These are phyloP conservation scores for Durotheca rogersii DNA, from an alignment of 495 filamentous ascomycete species.

Conservation along the genomic window DNA sequence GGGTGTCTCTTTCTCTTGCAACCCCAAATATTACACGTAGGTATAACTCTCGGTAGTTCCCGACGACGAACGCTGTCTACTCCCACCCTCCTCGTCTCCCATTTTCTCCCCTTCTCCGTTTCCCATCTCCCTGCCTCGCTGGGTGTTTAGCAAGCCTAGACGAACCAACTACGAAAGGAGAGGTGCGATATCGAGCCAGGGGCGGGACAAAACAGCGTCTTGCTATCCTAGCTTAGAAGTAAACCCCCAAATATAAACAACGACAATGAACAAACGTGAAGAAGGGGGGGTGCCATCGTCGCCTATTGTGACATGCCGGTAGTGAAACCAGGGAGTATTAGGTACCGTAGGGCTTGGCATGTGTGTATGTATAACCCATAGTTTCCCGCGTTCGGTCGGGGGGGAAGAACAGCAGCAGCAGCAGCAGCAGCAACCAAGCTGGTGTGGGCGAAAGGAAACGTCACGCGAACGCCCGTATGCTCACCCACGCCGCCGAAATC, in stretches of 20 bases:
- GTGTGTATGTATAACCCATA: constrained; percentile 17
- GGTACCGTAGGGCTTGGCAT: constrained; percentile 8
- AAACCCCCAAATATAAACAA: constrained; percentile 25
- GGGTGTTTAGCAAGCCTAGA: no score
- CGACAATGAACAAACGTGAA: no score
- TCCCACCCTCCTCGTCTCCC: no score
- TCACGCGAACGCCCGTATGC: constrained; percentile 29
- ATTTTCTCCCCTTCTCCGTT: no score
- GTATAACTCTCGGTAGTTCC: no score
- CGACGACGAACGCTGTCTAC: no score
- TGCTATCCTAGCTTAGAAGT: constrained; percentile 23
- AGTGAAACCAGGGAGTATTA: constrained; percentile 17
- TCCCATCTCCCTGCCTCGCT: no score
- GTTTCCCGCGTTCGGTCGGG: constrained; percentile 15
- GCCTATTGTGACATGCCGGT: neutral
- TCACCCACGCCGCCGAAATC: constrained; percentile 30
- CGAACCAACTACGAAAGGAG: no score
- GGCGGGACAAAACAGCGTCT: constrained; percentile 10
- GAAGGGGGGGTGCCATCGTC: constrained; percentile 3
- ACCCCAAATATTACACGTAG: no score
- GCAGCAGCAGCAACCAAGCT: no score
- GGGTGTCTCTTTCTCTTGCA: no score
- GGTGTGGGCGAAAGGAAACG: constrained; percentile 18
- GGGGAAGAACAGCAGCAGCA: constrained; percentile 14
- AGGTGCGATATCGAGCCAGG: no score